Conservation (phyloP, 2,329 filamentous ascomycete genomes). For the Xylariomycetidae sp. region DNA sequence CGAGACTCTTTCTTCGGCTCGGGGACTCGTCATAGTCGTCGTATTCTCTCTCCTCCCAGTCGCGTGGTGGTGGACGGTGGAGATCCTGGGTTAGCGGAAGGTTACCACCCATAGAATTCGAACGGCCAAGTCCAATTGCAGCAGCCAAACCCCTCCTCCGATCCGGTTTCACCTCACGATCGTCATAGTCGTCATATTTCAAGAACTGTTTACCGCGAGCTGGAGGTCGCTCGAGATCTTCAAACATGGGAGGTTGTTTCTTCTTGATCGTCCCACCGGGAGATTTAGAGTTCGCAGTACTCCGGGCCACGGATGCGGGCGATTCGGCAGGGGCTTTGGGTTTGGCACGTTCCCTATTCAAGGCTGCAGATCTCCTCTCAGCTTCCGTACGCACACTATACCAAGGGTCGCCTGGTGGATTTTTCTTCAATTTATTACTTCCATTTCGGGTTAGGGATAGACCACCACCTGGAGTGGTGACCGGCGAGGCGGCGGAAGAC, state of each 20-base stretch:
- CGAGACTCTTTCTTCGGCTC: conserved; percentile 5
- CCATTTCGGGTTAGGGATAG: conserved; percentile 40
- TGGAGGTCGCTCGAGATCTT: conserved; percentile 18
- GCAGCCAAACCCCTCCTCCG: conserved; percentile 16
- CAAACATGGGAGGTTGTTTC: conserved; percentile 5
- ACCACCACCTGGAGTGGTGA: conserved; percentile 26
- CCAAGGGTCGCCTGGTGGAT: conserved; percentile 49
- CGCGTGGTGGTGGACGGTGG: conserved; percentile 10
- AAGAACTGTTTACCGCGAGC: conserved; percentile 16
- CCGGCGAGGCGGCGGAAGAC: conserved; percentile 21
- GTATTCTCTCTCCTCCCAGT: conserved; percentile 10
- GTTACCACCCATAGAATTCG: conserved; percentile 15
- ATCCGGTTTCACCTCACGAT: conserved; percentile 17
- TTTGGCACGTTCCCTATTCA: conserved; percentile 15
- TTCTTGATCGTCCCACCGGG: conserved; percentile 10
- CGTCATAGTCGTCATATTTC: conserved; percentile 11
- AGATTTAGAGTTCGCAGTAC: conserved; percentile 4
- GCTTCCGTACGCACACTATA: conserved; percentile 38
- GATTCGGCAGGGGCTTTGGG: conserved; percentile 3
- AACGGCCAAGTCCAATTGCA: conserved; percentile 18
- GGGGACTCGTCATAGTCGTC: conserved; percentile 7
- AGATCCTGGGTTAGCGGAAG: conserved; percentile 9
- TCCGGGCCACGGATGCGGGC: too few species aligned
- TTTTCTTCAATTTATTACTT: conserved; percentile 57
- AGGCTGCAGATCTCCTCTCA: conserved; percentile 33